A percentile compares a stretch with the other conserved stretches of the same genome.
phyloP scores from a whole-genome alignment of 495 filamentous ascomycete species.

The Saxophila tyrrhenica region DNA sequence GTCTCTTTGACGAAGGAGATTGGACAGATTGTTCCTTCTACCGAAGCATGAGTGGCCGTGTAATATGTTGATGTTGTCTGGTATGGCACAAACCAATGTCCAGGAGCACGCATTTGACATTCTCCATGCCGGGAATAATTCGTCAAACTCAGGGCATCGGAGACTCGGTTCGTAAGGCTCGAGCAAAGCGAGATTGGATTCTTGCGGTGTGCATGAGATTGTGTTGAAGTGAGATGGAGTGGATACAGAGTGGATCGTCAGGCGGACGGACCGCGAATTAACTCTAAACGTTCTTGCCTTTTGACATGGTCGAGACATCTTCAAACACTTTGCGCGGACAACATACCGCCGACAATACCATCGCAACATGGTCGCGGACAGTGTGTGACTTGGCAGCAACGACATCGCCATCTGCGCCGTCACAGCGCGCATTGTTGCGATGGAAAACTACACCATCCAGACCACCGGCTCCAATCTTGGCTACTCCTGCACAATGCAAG shows the following conservation, averaged over 20 bases:
- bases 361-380: too few relatives aligned
- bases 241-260: not conserved
- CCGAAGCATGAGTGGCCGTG: not conserved
- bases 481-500: not conserved
- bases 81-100: conserved; percentile 14
- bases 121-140: not conserved
- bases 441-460: not conserved
- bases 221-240: not conserved
- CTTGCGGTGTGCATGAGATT: conserved; percentile 2
- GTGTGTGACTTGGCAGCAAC: too few relatives aligned
- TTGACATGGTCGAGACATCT: not conserved
- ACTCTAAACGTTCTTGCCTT: not conserved
- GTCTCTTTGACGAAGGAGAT: conserved; percentile 64
- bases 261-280: not conserved
- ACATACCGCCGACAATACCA: too few relatives aligned
- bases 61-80: not conserved
- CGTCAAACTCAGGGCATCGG: not conserved
- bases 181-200: not conserved
- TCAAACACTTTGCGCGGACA: too few relatives aligned
- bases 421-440: not conserved
- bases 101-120: conserved; percentile 10
- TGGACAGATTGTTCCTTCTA: conserved; percentile 60
- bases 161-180: not conserved
- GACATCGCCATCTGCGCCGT: too few relatives aligned
- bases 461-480: not conserved